These are phyloP conservation scores for Oryza nivara DNA, from an alignment of 176 grass and related monocot genomes.

Conservation along the genomic window DNA sequence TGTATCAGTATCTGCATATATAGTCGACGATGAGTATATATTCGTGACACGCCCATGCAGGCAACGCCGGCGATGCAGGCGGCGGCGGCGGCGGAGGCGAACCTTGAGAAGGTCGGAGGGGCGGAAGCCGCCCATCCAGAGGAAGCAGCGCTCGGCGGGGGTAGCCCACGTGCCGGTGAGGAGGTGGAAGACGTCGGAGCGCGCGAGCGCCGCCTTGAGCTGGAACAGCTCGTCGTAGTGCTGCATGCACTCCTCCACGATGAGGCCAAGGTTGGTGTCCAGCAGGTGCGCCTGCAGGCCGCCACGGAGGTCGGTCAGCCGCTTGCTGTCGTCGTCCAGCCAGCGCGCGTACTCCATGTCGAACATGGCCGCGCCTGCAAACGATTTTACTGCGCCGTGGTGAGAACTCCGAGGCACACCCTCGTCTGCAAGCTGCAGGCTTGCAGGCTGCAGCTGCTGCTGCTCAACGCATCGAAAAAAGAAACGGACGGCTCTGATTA, in stretches of 20 bases:
- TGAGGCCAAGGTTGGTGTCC: conserved; percentile 66
- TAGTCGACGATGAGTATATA: neutral
- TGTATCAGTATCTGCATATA: conserved; percentile 61
- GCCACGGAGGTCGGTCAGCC: conserved; percentile 58
- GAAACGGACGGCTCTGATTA: conserved; percentile 49
- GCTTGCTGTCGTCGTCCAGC: conserved; percentile 81
- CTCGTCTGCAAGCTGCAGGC: neutral
- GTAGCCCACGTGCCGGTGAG: conserved; percentile 79
- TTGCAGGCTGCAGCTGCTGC: neutral
- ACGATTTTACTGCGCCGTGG: neutral
- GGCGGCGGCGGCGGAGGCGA: neutral
- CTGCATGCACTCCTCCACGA: conserved; percentile 79
- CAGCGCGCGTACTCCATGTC: conserved; percentile 92
- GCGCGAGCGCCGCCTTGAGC: conserved; percentile 67
- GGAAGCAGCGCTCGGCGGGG: conserved; percentile 82
- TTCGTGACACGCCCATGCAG: neutral
- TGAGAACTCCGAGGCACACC: neutral
- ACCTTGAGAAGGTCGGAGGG: conserved; percentile 97
- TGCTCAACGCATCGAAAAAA: neutral
- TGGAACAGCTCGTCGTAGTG: conserved; percentile 94
- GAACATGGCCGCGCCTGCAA: conserved; percentile 78
- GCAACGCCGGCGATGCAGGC: neutral
- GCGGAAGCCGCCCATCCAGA: conserved; percentile 99
- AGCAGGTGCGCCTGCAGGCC: conserved; percentile 76
- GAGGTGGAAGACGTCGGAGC: conserved; percentile 87